These are phyloP conservation scores for Lonicera japonica DNA, from an alignment of 129 eudicot species.

Conservation along the genomic window DNA sequence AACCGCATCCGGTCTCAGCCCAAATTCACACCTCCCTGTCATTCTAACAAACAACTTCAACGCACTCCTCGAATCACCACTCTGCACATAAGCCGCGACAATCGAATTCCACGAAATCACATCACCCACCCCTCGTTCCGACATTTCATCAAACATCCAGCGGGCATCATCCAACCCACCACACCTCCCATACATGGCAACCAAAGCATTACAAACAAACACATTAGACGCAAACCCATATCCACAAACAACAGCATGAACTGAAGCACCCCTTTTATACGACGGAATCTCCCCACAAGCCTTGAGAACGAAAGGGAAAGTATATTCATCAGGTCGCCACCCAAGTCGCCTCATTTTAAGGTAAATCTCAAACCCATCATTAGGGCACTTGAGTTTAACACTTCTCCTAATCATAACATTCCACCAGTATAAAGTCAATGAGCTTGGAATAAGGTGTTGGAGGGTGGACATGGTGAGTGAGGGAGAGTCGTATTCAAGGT, in stretches of 20 bases:
- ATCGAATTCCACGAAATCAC: slow-evolving; percentile 78
- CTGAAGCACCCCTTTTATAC: slow-evolving; percentile 17
- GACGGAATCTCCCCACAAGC: slow-evolving; percentile 48
- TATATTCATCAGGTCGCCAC: slow-evolving; percentile 59
- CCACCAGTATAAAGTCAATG: slow-evolving; percentile 47
- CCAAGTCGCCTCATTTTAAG: slow-evolving; percentile 34
- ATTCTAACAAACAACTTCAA: slow-evolving; percentile 48
- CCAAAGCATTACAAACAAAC: slow-evolving; percentile 55
- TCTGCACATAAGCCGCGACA: slow-evolving; percentile 44
- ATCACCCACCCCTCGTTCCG: slow-evolving; percentile 30
- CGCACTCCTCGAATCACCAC: slow-evolving; percentile 33
- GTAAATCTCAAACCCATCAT: slow-evolving; percentile 29
- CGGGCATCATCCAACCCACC: slow-evolving; percentile 44
- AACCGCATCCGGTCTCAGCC: slow-evolving; percentile 47
- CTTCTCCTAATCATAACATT: slow-evolving; percentile 39
- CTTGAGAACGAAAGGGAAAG: slow-evolving; percentile 63
- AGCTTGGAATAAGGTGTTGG: slow-evolving; percentile 30
- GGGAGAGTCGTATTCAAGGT: slow-evolving; percentile 32
- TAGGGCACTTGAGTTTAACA: slow-evolving; percentile 12
- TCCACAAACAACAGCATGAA: slow-evolving; percentile 38
- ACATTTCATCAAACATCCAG: slow-evolving; percentile 63
- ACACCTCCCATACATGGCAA: slow-evolving; percentile 62
- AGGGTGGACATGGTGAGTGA: slow-evolving; percentile 33
- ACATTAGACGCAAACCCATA: slow-evolving; percentile 46
- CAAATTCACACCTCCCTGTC: slow-evolving; percentile 12